A percentile compares a stretch with the other conserved stretches of the same genome.
Conservation (phyloP, 2,329 filamentous ascomycete genomes). For the Coniella vitis region DNA sequence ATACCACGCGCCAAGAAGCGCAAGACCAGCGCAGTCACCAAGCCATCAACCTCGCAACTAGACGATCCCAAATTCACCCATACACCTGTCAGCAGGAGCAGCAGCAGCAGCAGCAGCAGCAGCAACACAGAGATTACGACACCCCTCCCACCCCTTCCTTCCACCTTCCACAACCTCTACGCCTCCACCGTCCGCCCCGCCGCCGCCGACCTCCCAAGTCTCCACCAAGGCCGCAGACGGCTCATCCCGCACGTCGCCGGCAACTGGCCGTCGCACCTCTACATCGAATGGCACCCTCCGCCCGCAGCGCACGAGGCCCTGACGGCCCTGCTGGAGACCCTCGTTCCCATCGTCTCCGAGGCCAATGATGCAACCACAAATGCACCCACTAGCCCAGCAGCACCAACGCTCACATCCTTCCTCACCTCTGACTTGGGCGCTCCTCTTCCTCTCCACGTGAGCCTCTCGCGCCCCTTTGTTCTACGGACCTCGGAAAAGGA, state of each 20-base stretch:
- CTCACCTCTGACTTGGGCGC: conserved; percentile 72
- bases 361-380: not conserved
- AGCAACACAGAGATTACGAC: conserved; percentile 4
- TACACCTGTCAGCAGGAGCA: too few relatives aligned
- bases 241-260: conserved; percentile 78
- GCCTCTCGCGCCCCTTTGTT: conserved; percentile 74
- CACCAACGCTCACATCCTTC: conserved; percentile 44
- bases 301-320: conserved; percentile 41
- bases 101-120: not conserved
- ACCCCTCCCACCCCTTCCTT: conserved; percentile 65
- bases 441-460: conserved; percentile 80
- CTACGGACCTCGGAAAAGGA: conserved; percentile 68
- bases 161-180: conserved; percentile 83
- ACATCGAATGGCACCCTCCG: conserved; percentile 72
- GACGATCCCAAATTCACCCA: too few relatives aligned
- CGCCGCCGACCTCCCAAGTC: conserved; percentile 70
- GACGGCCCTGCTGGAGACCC: conserved; percentile 31
- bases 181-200: conserved; percentile 72
- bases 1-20: conserved; percentile 20
- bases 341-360: conserved; percentile 25
- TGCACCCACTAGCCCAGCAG: conserved; percentile 36
- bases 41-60: not conserved
- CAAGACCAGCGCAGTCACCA: conserved; percentile 7
- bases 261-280: conserved; percentile 89
- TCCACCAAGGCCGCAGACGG: conserved; percentile 81